Percentiles rank a stretch among this genome's conserved stretches.
Conservation (phyloP, 345 rosid species). For the Arabidopsis arenosa region DNA sequence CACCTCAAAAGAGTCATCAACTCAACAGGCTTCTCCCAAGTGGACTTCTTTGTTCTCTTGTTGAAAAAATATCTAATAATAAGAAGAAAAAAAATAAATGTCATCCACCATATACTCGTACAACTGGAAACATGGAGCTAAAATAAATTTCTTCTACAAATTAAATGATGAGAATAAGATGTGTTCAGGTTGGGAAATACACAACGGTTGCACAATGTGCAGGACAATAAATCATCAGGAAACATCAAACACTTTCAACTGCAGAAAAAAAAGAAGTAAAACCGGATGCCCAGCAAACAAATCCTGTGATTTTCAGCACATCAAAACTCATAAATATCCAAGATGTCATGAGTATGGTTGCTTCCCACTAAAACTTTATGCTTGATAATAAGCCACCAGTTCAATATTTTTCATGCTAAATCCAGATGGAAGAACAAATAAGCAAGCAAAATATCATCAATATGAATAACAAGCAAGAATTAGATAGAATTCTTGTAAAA, state of each 20-base stretch:
- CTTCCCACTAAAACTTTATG: neutral
- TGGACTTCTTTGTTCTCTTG: conserved; percentile 76
- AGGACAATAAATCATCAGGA: conserved; percentile 16
- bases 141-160: conserved; percentile 15
- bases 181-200: conserved; percentile 20
- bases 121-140: conserved; percentile 26
- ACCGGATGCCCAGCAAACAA: conserved; percentile 7
- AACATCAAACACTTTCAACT: conserved; percentile 16
- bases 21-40: conserved; percentile 95
- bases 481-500: conserved; percentile 7
- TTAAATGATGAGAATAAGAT: conserved; percentile 7
- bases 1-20: conserved; percentile 96
- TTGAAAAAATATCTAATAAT: conserved; percentile 81
- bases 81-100: conserved; percentile 25
- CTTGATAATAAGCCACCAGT: neutral
- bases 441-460: neutral
- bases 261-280: conserved; percentile 13
- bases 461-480: conserved; percentile 4
- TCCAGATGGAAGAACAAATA: neutral
- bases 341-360: conserved; percentile 2
- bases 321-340: neutral
- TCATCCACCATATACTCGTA: conserved; percentile 30
- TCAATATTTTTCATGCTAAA: conserved; percentile 8
- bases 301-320: conserved; percentile 14
- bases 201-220: conserved; percentile 14